These are phyloP conservation scores for Didymellaceae sp. DNA, from an alignment of 2,329 filamentous ascomycete species.

Conservation along the genomic window DNA sequence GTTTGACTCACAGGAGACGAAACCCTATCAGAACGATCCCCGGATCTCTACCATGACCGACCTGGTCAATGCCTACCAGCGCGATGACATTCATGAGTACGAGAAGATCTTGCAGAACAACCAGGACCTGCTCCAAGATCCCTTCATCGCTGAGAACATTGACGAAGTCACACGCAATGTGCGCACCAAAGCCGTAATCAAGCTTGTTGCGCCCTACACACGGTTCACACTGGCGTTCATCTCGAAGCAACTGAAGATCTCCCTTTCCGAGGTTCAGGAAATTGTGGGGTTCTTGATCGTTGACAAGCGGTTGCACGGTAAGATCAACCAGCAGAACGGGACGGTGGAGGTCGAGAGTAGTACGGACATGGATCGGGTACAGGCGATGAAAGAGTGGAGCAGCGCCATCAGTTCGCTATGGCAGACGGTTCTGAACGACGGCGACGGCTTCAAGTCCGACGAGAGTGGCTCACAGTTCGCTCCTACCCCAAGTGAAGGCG, in stretches of 20 bases:
- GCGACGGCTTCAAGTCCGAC: conserved; percentile 70
- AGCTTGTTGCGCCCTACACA: conserved; percentile 92
- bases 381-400: conserved; percentile 76
- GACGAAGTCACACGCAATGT: conserved; percentile 98
- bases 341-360: conserved; percentile 79
- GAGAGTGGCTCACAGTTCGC: conserved; percentile 49
- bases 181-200: conserved; percentile 93
- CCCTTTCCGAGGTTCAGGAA: conserved; percentile 85
- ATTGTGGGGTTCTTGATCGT: conserved; percentile 95
- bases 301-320: conserved; percentile 83
- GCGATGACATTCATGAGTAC: conserved; percentile 91
- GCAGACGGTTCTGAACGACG: conserved; percentile 75
- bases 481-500: conserved; percentile 35
- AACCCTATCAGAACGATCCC: conserved; percentile 95
- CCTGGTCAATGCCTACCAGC: conserved; percentile 93
- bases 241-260: conserved; percentile 85
- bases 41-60: conserved; percentile 97
- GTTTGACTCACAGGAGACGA: conserved; percentile 98
- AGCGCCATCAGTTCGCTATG: conserved; percentile 73
- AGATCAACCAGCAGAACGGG: conserved; percentile 87
- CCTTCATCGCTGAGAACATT: conserved; percentile 98
- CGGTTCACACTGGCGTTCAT: conserved; percentile 89
- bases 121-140: conserved; percentile 85
- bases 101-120: conserved; percentile 87
- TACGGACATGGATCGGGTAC: conserved; percentile 75